Percentiles rank a stretch among this genome's conserved stretches.
These are phyloP conservation scores for Aspergillus haitiensis DNA, from an alignment of 495 filamentous ascomycete species.

Conservation along the genomic window DNA sequence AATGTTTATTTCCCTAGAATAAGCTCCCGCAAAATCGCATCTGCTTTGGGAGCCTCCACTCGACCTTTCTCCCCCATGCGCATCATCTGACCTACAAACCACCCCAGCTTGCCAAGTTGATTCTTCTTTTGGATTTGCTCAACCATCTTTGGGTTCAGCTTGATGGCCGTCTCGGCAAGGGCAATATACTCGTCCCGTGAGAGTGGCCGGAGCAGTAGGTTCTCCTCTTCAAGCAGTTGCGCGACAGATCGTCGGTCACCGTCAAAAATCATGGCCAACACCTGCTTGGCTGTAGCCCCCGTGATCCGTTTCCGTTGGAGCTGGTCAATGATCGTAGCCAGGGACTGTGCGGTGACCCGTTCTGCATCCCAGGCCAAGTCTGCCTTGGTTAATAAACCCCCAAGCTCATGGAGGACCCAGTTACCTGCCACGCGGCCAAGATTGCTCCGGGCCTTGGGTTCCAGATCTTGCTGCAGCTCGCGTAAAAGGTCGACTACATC, in stretches of 20 bases:
- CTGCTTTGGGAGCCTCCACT: constrained; percentile 73
- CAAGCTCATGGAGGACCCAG: constrained; percentile 87
- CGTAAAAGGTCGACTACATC: constrained; percentile 62
- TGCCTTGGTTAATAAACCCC: constrained; percentile 63
- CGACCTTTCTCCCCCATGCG: constrained; percentile 68
- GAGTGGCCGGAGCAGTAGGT: constrained; percentile 63
- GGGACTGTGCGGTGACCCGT: constrained; percentile 56
- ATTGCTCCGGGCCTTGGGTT: constrained; percentile 26
- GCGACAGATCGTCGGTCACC: constrained; percentile 52
- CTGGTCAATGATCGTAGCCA: constrained; percentile 67
- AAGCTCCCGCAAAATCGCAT: constrained; percentile 59
- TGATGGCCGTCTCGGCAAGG: constrained; percentile 44
- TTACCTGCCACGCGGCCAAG: constrained; percentile 53
- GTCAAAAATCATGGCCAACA: constrained; percentile 63
- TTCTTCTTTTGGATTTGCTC: constrained; percentile 64
- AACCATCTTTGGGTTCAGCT: constrained; percentile 59
- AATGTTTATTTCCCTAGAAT: constrained; percentile 35
- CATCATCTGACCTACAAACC: constrained; percentile 92
- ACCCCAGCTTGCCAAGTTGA: constrained; percentile 76
- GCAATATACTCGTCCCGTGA: constrained; percentile 49
- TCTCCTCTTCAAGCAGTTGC: constrained; percentile 63
- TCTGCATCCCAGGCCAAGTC: constrained; percentile 54
- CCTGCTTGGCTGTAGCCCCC: constrained; percentile 69
- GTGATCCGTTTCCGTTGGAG: constrained; percentile 70
- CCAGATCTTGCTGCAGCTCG: constrained; percentile 37